phyloP scores from a whole-genome alignment of 164 flowering plant genomes.

The Saururus chinensis region DNA sequence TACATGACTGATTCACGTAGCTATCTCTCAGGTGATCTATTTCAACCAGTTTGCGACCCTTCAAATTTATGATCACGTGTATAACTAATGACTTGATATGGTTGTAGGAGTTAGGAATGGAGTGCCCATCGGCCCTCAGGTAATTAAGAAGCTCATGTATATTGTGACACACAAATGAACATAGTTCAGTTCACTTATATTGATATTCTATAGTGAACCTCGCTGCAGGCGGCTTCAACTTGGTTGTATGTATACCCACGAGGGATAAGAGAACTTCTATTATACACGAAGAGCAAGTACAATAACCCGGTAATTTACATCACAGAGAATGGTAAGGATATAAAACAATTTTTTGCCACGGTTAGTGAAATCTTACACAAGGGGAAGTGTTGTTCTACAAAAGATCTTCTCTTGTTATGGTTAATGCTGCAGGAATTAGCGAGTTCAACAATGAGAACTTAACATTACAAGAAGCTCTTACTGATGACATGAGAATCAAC shows the following conservation, averaged over 20 bases:
- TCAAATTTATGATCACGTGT: not conserved
- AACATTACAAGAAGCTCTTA: constrained; percentile 21
- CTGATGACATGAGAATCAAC: constrained; percentile 26
- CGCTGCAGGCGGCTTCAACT: constrained; percentile 11
- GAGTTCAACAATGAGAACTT: constrained; percentile 22
- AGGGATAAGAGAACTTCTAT: constrained; percentile 17
- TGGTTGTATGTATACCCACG: constrained; percentile 20
- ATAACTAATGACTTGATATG: not conserved
- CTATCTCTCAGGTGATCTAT: constrained; percentile 13
- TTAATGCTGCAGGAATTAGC: constrained; percentile 15
- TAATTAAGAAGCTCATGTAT: not conserved
- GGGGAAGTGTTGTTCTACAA: too few relatives aligned
- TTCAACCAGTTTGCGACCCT: too few relatives aligned
- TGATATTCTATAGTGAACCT: not conserved
- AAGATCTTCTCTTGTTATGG: not conserved
- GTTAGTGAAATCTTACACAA: too few relatives aligned
- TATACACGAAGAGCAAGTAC: constrained; percentile 14
- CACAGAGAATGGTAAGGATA: constrained; percentile 17
- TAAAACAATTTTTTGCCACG: not conserved
- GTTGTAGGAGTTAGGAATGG: not conserved
- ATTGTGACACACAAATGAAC: too few relatives aligned
- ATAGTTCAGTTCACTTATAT: not conserved
- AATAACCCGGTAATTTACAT: constrained; percentile 12
- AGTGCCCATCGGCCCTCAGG: constrained; percentile 4
- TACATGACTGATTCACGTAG: constrained; percentile 12